phyloP scores from a whole-genome alignment of 1,284 basidiomycete species.

The Omphalotus olearius region DNA sequence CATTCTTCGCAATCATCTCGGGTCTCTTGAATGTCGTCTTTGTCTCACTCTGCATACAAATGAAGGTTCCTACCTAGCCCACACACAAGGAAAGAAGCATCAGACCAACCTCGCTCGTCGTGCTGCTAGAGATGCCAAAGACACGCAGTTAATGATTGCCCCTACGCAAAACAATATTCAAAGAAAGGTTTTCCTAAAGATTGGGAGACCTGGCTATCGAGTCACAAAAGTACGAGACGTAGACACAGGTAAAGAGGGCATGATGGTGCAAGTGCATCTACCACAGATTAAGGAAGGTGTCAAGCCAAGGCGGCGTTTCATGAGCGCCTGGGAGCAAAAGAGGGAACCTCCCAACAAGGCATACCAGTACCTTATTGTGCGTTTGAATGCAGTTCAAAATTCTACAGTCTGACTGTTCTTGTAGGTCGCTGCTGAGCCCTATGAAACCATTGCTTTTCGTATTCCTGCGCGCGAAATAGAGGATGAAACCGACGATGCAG shows the following conservation, averaged over 20 bases:
- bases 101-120: conserved; percentile 97
- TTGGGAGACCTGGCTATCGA: conserved; percentile 92
- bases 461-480: conserved; percentile 98
- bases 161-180: conserved; percentile 74
- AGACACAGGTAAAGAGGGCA: conserved; percentile 80
- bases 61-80: conserved; percentile 98
- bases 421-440: conserved; percentile 96
- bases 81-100: conserved; percentile 99
- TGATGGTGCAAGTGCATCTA: conserved; percentile 95
- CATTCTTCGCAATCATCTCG: conserved; percentile 96
- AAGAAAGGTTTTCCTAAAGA: conserved; percentile 95
- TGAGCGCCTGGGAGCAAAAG: conserved; percentile 99
- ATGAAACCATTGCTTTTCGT: conserved; percentile 98
- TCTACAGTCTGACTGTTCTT: conserved; percentile 13
- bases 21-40: conserved; percentile 96
- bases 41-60: conserved; percentile 98
- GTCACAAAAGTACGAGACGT: conserved; percentile 86
- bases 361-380: conserved; percentile 94
- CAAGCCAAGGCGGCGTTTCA: conserved; percentile 86
- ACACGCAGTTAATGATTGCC: conserved; percentile 82
- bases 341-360: conserved; percentile 93
- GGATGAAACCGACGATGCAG: conserved; percentile 86
- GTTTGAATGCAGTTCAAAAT: conserved; percentile 32
- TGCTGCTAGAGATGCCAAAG: conserved; percentile 93
- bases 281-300: conserved; percentile 92